Percentiles rank a stretch among this genome's conserved stretches.
These are phyloP conservation scores for Geotrichum klebahnii DNA, from an alignment of 1,139 yeast genomes.

Conservation along the genomic window DNA sequence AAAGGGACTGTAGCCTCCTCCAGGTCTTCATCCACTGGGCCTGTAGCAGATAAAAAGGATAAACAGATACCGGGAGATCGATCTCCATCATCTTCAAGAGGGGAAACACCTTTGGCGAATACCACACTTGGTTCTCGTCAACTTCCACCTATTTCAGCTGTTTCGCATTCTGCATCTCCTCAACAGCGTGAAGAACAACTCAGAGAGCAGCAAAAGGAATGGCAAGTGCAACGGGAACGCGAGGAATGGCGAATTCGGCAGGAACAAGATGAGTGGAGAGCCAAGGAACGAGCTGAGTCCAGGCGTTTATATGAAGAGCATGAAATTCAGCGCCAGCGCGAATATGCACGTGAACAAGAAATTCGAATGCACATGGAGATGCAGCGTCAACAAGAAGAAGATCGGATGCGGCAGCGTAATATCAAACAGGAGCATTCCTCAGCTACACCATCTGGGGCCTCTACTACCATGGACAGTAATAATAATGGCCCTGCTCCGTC, in stretches of 20 bases:
- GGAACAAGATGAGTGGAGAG: slow-evolving; percentile 1
- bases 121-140: background rate
- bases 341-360: slow-evolving; percentile 1
- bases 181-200: background rate
- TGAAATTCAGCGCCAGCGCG: background rate
- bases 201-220: slow-evolving; percentile 3
- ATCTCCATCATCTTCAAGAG: slow-evolving; percentile 5
- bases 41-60: background rate
- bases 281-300: background rate
- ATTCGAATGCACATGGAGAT: slow-evolving; percentile 1
- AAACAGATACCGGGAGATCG: background rate
- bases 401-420: background rate
- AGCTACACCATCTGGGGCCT: background rate
- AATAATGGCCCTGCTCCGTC: background rate
- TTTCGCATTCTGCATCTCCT: background rate
- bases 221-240: slow-evolving; percentile 15
- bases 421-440: background rate
- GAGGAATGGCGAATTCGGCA: background rate
- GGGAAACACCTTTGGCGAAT: background rate
- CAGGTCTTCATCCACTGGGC: background rate
- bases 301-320: background rate
- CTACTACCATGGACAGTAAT: background rate
- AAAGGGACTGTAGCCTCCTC: background rate
- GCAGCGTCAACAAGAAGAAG: slow-evolving; percentile 10
- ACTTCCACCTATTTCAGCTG: background rate